These are phyloP conservation scores for Alloascoidea hylecoeti DNA, from an alignment of 805 yeast genomes.

Conservation along the genomic window DNA sequence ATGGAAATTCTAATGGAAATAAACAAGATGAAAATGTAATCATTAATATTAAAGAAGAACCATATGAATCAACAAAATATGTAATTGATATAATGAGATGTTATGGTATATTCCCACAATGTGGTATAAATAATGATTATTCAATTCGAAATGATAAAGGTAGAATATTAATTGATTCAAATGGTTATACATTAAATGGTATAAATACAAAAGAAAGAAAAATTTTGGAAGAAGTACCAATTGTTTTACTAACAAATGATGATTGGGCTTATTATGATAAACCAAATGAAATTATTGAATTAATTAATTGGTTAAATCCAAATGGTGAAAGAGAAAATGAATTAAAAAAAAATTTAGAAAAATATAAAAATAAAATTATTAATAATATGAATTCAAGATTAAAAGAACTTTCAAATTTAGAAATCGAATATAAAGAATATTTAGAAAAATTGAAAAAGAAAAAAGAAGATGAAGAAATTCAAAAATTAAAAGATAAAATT, in stretches of 20 bases:
- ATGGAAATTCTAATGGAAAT: background rate
- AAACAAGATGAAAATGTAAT: too few relatives aligned
- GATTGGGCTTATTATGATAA: conserved; percentile 67
- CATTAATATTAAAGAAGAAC: background rate
- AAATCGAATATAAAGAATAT: conserved; percentile 22
- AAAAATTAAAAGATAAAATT: conserved; percentile 14
- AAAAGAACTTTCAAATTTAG: conserved; percentile 27
- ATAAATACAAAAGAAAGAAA: conserved; percentile 31
- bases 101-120: background rate
- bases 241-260: conserved; percentile 29
- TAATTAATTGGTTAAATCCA: conserved; percentile 54
- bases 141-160: background rate
- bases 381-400: conserved; percentile 46
- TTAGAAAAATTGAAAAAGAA: conserved; percentile 17
- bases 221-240: conserved; percentile 50
- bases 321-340: conserved; percentile 64
- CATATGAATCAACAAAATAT: background rate
- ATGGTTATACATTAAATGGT: conserved; percentile 2
- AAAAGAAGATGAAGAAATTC: conserved; percentile 22
- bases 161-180: background rate
- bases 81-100: background rate
- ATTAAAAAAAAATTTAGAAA: conserved; percentile 44
- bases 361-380: conserved; percentile 35
- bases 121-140: background rate
- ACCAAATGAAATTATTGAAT: conserved; percentile 36